phyloP scores from a whole-genome alignment of 176 grass and related monocot genomes.

The Oryza australiensis region DNA sequence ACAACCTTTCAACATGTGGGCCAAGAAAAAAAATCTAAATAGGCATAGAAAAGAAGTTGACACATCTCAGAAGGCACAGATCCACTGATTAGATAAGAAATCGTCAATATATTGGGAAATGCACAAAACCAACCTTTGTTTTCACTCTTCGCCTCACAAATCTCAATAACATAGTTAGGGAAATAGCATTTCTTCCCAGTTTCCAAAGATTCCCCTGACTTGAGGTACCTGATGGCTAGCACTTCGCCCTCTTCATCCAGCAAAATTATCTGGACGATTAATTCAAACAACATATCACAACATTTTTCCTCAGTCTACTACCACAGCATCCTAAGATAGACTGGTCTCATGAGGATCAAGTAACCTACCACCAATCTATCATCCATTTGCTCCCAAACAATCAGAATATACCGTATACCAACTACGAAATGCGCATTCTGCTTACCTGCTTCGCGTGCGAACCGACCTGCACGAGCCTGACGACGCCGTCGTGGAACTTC shows the following conservation, averaged over 20 bases:
- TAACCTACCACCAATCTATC: not conserved
- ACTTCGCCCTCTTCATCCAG: slow-evolving; percentile 57
- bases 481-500: slow-evolving; percentile 67
- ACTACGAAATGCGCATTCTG: not conserved
- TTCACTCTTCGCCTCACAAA: slow-evolving; percentile 39
- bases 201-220: slow-evolving; percentile 57
- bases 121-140: slow-evolving; percentile 46
- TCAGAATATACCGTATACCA: not conserved
- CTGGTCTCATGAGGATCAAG: not conserved
- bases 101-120: not conserved
- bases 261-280: slow-evolving; percentile 57
- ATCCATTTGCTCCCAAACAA: not conserved
- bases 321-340: slow-evolving; percentile 13
- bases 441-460: slow-evolving; percentile 61
- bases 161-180: slow-evolving; percentile 57
- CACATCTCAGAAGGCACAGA: not conserved
- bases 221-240: slow-evolving; percentile 63
- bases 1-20: not conserved
- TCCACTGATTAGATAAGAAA: not conserved
- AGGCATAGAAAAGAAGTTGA: not conserved
- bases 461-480: slow-evolving; percentile 50
- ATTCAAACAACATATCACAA: slow-evolving; percentile 15
- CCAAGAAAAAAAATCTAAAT: not conserved
- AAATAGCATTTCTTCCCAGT: slow-evolving; percentile 54
- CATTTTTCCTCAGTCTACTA: not conserved